A percentile compares a stretch with the other conserved stretches of the same genome.
Conservation (phyloP, 2,329 filamentous ascomycete species). For the Akanthomyces uredinophilus region DNA sequence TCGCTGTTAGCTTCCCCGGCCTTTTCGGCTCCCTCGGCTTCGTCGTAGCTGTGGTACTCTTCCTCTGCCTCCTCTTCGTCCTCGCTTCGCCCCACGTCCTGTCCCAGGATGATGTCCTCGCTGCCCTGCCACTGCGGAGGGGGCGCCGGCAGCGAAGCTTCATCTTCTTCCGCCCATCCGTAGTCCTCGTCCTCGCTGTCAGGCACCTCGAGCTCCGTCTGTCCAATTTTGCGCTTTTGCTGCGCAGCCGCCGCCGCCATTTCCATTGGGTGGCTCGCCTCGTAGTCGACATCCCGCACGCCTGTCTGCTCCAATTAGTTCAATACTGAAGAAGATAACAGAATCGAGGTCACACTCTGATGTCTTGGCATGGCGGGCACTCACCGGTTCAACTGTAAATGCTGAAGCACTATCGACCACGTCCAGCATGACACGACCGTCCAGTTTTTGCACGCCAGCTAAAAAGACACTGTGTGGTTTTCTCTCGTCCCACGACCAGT, state of each 20-base stretch:
- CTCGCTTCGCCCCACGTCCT: slow-evolving; percentile 38
- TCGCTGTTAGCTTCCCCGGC: slow-evolving; percentile 14
- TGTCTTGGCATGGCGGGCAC: slow-evolving; percentile 17
- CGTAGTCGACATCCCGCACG: slow-evolving; percentile 36
- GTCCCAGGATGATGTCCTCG: slow-evolving; percentile 55
- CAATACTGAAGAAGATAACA: neutral
- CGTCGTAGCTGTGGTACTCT: slow-evolving; percentile 20
- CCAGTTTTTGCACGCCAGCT: slow-evolving; percentile 60
- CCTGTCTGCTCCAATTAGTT: slow-evolving; percentile 35
- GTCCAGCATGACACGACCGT: slow-evolving; percentile 43
- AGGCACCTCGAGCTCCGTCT: slow-evolving; percentile 54
- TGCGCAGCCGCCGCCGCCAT: slow-evolving; percentile 31
- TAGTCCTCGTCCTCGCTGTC: slow-evolving; percentile 65
- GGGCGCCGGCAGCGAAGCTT: slow-evolving; percentile 52
- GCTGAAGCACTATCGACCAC: slow-evolving; percentile 41
- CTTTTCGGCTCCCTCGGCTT: slow-evolving; percentile 17
- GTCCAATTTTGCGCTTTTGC: slow-evolving; percentile 58
- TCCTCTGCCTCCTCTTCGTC: slow-evolving; percentile 27
- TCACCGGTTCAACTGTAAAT: slow-evolving; percentile 45
- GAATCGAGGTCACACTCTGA: neutral
- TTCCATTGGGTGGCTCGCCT: slow-evolving; percentile 31
- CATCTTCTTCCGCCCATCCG: slow-evolving; percentile 65
- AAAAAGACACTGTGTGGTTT: slow-evolving; percentile 49
- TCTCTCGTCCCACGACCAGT: slow-evolving; percentile 56
- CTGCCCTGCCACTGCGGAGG: slow-evolving; percentile 66